Conservation (phyloP, 805 yeast species). For the Kluyveromyces dobzhanskii region DNA sequence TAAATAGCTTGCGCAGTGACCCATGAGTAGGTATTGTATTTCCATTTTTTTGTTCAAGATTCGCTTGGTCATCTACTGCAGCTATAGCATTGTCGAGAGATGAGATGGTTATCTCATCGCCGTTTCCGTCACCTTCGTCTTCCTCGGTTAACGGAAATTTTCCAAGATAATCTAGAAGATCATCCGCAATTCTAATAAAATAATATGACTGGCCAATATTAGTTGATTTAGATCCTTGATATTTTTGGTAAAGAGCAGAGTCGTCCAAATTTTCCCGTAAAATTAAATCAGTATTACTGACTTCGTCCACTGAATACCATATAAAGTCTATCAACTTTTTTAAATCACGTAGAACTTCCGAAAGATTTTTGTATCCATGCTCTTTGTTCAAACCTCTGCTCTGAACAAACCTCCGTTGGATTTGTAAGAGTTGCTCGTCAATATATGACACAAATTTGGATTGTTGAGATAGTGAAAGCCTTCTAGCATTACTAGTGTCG, state of each 20-base stretch:
- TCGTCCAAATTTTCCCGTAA: slow-evolving; percentile 10
- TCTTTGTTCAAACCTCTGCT: slow-evolving; percentile 31
- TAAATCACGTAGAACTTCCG: slow-evolving; percentile 37
- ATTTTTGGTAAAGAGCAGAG: slow-evolving; percentile 7
- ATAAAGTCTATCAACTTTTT: slow-evolving; percentile 44
- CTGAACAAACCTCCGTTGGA: slow-evolving; percentile 47
- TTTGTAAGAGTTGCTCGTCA: slow-evolving; percentile 43
- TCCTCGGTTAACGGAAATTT: slow-evolving; percentile 30
- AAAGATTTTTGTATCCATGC: slow-evolving; percentile 23
- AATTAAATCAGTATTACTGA: slow-evolving; percentile 23
- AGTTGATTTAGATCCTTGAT: slow-evolving; percentile 15
- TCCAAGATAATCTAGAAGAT: slow-evolving; percentile 50
- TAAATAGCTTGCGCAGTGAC: slow-evolving; percentile 30
- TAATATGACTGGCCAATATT: slow-evolving; percentile 56
- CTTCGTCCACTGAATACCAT: slow-evolving; percentile 49
- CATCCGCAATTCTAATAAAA: slow-evolving; percentile 56
- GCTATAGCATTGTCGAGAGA: too few species aligned
- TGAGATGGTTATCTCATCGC: too few species aligned
- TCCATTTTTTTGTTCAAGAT: neutral
- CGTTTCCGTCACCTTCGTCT: slow-evolving; percentile 15
- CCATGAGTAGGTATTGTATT: neutral
- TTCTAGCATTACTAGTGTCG: slow-evolving; percentile 11
- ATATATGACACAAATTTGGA: slow-evolving; percentile 45
- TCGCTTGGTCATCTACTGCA: neutral
- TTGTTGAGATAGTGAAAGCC: slow-evolving; percentile 43